Evolutionary conservation across 805 yeast species (phyloP), one percentile per base, ranked within the genome.

Genomic region (Millerozyma miso): DNA sequence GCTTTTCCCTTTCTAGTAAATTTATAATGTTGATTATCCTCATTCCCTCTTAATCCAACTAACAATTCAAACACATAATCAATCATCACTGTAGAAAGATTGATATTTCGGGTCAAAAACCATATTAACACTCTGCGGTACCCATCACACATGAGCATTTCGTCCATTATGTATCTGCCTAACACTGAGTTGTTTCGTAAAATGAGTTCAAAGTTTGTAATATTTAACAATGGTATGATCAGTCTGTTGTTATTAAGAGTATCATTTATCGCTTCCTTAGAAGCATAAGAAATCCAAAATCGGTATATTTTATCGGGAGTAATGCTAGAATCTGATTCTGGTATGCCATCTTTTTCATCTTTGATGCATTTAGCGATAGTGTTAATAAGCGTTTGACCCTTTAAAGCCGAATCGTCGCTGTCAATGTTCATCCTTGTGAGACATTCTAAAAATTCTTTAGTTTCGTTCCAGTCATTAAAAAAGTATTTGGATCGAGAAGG

Each of bases 121-220:
- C 88, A 82, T 35, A 85, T 79, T 12, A 83, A 55, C 0, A 77
- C 77, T 23, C 88, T 60, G 51, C 90, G 71, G 50, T 71, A 75
- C 0, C 88, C 88, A 43, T 67, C 64, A 40, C 81, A 76, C 87
- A 84, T 83, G 41, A 85, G 64, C 70, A 85, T 63, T 59, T 85
- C 91, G 59, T 83, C 89, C 56, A 83, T 64, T 40, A 83, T 64
- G 14, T 74, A 65, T 55, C 79, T 75, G 0, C 81, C 74, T 3
- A 80, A 62, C 8, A 70, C 64, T 4, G 79, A 78, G 54, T 83
- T 81, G 42, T 65, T 62, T 18, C 68, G 69, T 15, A 83, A 52
- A 44, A 81, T 64, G 33, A 73, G 65, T 47, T 79, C 83, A 55
- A 83, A 80, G 1, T 67, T 65, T 16, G 68, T 66, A 20, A 62